phyloP scores from a whole-genome alignment of 2,329 filamentous ascomycete species.

The Trichoderma breve region DNA sequence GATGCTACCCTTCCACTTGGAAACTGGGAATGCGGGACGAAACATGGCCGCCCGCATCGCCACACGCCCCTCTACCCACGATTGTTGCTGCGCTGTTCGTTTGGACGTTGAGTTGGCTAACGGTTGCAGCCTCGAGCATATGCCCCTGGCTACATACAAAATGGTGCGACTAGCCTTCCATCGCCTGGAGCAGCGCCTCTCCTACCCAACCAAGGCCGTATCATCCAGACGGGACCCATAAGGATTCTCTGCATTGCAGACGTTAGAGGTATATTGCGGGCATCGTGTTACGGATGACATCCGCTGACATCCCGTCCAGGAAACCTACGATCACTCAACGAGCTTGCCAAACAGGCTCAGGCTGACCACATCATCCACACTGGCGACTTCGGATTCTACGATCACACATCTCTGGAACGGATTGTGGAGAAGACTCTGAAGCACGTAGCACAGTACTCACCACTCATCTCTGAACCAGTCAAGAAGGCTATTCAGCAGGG shows the following conservation, averaged over 20 bases:
- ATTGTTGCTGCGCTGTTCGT: not conserved
- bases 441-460: constrained; percentile 98
- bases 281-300: not conserved
- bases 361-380: constrained; percentile 99
- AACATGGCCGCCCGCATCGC: not conserved
- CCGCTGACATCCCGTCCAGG: constrained; percentile 52
- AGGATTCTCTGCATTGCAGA: constrained; percentile 70
- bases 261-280: constrained; percentile 57
- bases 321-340: constrained; percentile 92
- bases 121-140: constrained; percentile 41
- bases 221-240: constrained; percentile 64
- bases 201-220: constrained; percentile 64
- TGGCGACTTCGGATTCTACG: constrained; percentile 98
- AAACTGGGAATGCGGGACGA: not conserved
- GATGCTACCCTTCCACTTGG: not conserved
- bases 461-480: constrained; percentile 76
- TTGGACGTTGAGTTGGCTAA: constrained; percentile 25
- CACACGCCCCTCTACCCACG: not conserved
- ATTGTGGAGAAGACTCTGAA: constrained; percentile 99
- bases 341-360: constrained; percentile 88
- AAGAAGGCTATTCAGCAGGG: constrained; percentile 66
- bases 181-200: constrained; percentile 62
- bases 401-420: constrained; percentile 89
- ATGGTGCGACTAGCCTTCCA: constrained; percentile 55
- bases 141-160: constrained; percentile 59